Base-by-base conservation (phyloP, 495 filamentous ascomycete species). In the Annulohypoxylon nitens region DNA sequence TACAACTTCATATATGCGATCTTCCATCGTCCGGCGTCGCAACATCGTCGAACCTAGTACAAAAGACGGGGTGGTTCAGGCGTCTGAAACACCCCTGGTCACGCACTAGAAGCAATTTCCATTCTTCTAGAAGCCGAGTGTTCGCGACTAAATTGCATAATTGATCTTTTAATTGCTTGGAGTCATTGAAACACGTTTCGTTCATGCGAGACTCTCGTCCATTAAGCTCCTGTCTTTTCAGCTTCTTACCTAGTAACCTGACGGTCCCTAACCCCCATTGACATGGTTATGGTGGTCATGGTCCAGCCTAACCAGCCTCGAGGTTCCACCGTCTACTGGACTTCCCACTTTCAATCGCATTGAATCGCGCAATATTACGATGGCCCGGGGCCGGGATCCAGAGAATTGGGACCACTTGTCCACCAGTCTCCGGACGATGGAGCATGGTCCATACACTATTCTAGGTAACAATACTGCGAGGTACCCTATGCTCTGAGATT, bases 141-240 rank as follows among this genome's bases (percentile, higher is more conserved):
- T 78, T 82, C 76, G 81, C 77, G 73, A 75, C 75, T 75, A 82
- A 80, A 74, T 81, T 75, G 84, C 84, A 86, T 86, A 85, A 84
- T 75, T 78, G 76, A 67, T 61, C 75, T 78, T 85, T 84, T 84
- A 82, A 85, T 85, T 85, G 78, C 83, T 78, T 80, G 82, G 80
- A 83, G 77, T 70, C 78, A 73, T 71, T 81, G 78, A 83, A 83
- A 84, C 81, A 70, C 77, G 79, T 81, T 81, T 81, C 72, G 75
- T 83, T 86, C 81, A 86, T 86, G 84, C 83, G 75, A 64, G 66
- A 70, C 77, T 71, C 79, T 74, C 76, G 73, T 74, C 60, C 64
- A 69, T 67, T 45, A 59, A 65, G 66, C 72, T 69, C 64, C 65
- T 77, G 48, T 74, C 69, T 60, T 60, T 73, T 66, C 71, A 67